These are phyloP conservation scores for Corrigiola litoralis DNA, from an alignment of 179 eudicot genomes.

Conservation along the genomic window DNA sequence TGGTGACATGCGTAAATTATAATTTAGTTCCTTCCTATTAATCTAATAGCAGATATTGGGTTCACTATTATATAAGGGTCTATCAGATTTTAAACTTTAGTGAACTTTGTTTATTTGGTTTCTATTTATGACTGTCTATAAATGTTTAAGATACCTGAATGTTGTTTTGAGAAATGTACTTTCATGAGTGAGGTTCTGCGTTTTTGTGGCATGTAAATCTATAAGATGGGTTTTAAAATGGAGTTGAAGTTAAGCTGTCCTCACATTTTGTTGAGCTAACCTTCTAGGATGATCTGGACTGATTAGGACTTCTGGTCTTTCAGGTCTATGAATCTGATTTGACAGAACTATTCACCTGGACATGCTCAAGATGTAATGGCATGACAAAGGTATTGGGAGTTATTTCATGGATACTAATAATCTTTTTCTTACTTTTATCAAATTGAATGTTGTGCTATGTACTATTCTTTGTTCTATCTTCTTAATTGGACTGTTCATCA, in stretches of 20 bases:
- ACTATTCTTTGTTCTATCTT: neutral
- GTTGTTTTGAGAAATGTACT: neutral
- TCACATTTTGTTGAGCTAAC: neutral
- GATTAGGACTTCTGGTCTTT: slow-evolving; percentile 4
- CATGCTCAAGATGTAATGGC: slow-evolving; percentile 83
- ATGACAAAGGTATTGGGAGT: slow-evolving; percentile 57
- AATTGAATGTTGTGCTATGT: neutral
- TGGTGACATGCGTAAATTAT: no score
- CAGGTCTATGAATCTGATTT: slow-evolving; percentile 93
- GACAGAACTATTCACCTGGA: slow-evolving; percentile 80
- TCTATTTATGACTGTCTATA: neutral
- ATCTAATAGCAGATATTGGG: neutral
- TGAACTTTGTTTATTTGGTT: neutral
- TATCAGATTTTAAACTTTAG: neutral
- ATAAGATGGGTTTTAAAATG: neutral
- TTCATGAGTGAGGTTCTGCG: neutral
- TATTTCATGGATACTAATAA: neutral
- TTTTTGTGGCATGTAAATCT: neutral
- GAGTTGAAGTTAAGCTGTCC: neutral
- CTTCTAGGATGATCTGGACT: neutral
- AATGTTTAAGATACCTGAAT: neutral
- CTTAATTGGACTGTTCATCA: slow-evolving; percentile 2
- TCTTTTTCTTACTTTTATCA: neutral
- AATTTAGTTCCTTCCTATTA: no score
- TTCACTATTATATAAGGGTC: neutral